Evolutionary conservation across 257 asterid genomes (phyloP).

Genomic region (Nicotiana paniculata): DNA sequence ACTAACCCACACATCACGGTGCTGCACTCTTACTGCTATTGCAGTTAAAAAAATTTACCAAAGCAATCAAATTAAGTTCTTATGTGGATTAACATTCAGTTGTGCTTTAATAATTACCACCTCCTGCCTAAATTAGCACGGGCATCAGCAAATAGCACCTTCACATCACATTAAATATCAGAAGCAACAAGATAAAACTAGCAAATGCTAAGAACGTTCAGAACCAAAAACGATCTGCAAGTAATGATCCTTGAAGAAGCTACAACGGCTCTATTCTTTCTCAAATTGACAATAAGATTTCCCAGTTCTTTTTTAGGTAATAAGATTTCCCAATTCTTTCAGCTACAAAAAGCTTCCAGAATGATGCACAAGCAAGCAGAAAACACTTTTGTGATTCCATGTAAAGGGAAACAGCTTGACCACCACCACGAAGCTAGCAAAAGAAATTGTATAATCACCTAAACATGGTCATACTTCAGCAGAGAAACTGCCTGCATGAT

Average conservation of each 20-base stretch:
- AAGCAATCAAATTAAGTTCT: too few relatives aligned
- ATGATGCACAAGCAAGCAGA: background rate
- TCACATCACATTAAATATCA: background rate
- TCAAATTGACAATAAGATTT: background rate
- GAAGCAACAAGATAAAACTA: background rate
- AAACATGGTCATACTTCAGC: constrained; percentile 34
- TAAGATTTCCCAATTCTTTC: background rate
- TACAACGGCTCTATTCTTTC: background rate
- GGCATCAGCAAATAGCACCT: background rate
- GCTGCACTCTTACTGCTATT: too few relatives aligned
- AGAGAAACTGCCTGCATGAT: constrained; percentile 26
- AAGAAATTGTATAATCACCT: background rate
- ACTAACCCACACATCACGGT: too few relatives aligned
- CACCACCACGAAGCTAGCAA: background rate
- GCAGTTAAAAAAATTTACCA: background rate
- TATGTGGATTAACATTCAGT: too few relatives aligned
- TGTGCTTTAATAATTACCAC: background rate
- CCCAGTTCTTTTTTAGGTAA: background rate
- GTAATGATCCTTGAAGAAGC: background rate
- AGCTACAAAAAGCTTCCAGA: background rate
- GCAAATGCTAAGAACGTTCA: background rate
- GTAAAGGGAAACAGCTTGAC: background rate
- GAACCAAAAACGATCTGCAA: background rate
- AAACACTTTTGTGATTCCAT: background rate
- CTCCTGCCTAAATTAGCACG: background rate